Conservation (phyloP, 2,329 filamentous ascomycete genomes). For the Calonectria pseudoreteaudii region DNA sequence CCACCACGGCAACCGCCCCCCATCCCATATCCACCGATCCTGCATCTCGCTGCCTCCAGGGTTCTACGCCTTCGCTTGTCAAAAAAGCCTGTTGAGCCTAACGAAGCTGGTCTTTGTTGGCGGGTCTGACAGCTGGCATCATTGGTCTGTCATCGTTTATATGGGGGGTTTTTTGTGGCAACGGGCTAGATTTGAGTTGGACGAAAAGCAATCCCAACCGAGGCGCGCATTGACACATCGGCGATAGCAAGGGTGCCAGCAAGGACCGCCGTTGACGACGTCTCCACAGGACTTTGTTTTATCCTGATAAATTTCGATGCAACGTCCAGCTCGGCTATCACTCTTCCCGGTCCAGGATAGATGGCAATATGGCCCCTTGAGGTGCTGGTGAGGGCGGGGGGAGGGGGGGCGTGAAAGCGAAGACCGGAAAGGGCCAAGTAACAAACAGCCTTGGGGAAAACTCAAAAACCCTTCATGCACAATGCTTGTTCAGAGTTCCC, state of each 20-base stretch:
- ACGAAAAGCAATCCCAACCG: too few relatives aligned
- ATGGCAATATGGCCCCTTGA: neutral
- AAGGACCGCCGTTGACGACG: neutral
- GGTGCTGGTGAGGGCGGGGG: too few relatives aligned
- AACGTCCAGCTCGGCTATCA: neutral
- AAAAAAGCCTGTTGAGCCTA: neutral
- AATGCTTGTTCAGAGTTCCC: neutral
- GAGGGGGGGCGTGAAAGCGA: neutral
- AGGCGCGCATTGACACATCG: neutral
- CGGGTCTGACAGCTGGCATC: neutral
- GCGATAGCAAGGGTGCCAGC: neutral
- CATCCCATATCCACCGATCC: neutral
- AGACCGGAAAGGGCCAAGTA: neutral
- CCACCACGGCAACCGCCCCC: neutral
- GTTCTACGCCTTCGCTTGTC: neutral
- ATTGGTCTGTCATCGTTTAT: neutral
- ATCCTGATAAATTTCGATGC: neutral
- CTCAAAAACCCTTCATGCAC: neutral
- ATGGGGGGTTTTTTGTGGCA: too few relatives aligned
- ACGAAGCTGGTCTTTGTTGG: neutral
- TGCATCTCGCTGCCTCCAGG: neutral
- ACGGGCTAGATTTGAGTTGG: neutral
- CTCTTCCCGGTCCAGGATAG: neutral
- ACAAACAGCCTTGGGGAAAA: neutral
- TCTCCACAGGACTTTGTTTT: neutral